Evolutionary conservation across 805 yeast genomes (phyloP).

Genomic region (Cyberlindnera sargentensis): DNA sequence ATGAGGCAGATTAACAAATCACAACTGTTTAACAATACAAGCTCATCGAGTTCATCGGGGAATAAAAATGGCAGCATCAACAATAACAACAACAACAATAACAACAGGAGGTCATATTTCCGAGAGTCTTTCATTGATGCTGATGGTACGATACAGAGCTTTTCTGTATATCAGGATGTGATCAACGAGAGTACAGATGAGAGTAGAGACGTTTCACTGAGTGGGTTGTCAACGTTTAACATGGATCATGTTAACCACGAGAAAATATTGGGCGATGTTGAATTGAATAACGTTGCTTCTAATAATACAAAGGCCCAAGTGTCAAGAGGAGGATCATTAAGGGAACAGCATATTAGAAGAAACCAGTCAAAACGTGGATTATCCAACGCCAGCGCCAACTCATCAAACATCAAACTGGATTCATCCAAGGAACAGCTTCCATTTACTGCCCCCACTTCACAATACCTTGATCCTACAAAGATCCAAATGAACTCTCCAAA

Average conservation of each 20-base stretch:
- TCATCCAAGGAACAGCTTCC: too few relatives aligned
- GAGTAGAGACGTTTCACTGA: constrained; percentile 14
- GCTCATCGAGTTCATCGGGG: background rate
- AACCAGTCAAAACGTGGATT: constrained; percentile 1
- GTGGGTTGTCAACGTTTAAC: constrained; percentile 16
- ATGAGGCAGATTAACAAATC: constrained; percentile 22
- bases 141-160: constrained; percentile 15
- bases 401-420: too few relatives aligned
- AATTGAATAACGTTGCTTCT: constrained; percentile 2
- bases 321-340: constrained; percentile 6
- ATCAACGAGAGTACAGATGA: constrained; percentile 20
- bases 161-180: constrained; percentile 19
- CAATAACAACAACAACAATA: background rate
- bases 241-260: constrained; percentile 6
- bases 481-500: too few relatives aligned
- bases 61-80: background rate
- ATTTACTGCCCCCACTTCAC: too few relatives aligned
- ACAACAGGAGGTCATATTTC: constrained; percentile 16
- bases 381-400: background rate
- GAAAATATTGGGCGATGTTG: constrained; percentile 12
- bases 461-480: too few relatives aligned
- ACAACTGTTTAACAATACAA: constrained; percentile 16
- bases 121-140: constrained; percentile 23
- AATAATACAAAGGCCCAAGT: constrained; percentile 3
- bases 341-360: constrained; percentile 2